phyloP scores from a whole-genome alignment of 2,329 filamentous ascomycete species.

The Helminthosporium solani region DNA sequence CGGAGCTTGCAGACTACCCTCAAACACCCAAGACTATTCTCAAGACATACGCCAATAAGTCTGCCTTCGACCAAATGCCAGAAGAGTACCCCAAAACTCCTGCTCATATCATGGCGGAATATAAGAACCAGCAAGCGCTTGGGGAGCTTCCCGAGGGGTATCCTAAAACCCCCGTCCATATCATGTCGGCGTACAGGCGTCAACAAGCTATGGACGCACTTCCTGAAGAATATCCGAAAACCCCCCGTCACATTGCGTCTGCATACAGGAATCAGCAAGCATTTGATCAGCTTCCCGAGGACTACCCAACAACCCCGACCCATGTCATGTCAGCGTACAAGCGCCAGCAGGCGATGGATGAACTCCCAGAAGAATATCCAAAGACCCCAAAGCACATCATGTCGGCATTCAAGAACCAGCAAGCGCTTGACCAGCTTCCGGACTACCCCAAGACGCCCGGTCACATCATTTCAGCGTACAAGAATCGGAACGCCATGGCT shows the following conservation, averaged over 20 bases:
- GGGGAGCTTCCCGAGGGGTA: conserved; percentile 17
- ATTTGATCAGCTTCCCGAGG: conserved; percentile 17
- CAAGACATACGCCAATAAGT: conserved; percentile 15
- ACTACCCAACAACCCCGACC: conserved; percentile 21
- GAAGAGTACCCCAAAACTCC: conserved; percentile 19
- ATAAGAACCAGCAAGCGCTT: conserved; percentile 14
- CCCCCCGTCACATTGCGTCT: conserved; percentile 25
- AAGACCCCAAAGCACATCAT: conserved; percentile 18
- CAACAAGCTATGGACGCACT: conserved; percentile 20
- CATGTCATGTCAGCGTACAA: conserved; percentile 6
- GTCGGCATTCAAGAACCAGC: conserved; percentile 9
- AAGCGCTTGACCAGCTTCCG: conserved; percentile 14
- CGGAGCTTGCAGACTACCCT: conserved; percentile 17
- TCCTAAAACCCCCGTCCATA: conserved; percentile 26
- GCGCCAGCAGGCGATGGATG: conserved; percentile 18
- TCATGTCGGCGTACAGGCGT: conserved; percentile 17
- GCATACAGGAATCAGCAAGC: conserved; percentile 18
- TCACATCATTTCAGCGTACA: conserved; percentile 8
- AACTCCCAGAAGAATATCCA: conserved; percentile 19
- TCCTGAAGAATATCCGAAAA: conserved; percentile 21
- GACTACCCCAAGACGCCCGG: conserved; percentile 13
- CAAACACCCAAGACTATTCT: conserved; percentile 18
- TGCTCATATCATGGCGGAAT: conserved; percentile 14
- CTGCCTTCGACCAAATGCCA: conserved; percentile 11
- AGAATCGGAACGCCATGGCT: background rate